Percentiles rank a stretch among this genome's conserved stretches.
Conservation (phyloP, 2,329 filamentous ascomycete species). For the Stemphylium vesicarium region DNA sequence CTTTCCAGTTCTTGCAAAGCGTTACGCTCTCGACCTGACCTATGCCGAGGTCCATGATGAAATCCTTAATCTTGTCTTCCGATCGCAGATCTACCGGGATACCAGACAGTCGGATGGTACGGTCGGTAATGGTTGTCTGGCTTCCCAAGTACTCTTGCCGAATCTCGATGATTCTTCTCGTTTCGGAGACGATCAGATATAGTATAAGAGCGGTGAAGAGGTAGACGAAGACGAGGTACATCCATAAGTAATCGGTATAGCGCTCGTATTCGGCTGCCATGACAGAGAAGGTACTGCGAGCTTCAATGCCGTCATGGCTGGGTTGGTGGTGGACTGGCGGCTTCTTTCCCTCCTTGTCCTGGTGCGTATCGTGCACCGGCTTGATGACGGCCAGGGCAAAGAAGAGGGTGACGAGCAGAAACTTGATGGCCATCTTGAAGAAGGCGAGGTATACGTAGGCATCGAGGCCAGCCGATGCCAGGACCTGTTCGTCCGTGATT, state of each 20-base stretch:
- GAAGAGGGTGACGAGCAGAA: slow-evolving; percentile 79
- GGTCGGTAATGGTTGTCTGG: slow-evolving; percentile 93
- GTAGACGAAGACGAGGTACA: slow-evolving; percentile 94
- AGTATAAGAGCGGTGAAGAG: slow-evolving; percentile 84
- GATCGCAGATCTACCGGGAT: slow-evolving; percentile 80
- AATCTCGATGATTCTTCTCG: slow-evolving; percentile 81
- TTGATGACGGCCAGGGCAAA: slow-evolving; percentile 81
- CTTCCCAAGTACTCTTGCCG: slow-evolving; percentile 91
- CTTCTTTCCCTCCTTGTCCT: slow-evolving; percentile 34
- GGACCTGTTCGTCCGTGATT: slow-evolving; percentile 86
- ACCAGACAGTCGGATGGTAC: slow-evolving; percentile 88
- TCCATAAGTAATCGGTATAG: slow-evolving; percentile 76
- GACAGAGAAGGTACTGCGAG: slow-evolving; percentile 28
- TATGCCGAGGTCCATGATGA: slow-evolving; percentile 86
- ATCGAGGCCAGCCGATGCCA: slow-evolving; percentile 89
- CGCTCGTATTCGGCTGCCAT: slow-evolving; percentile 46
- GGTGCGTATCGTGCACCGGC: slow-evolving; percentile 79
- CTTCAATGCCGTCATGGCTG: slow-evolving; percentile 23
- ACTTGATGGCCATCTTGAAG: slow-evolving; percentile 91
- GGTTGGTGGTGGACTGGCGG: slow-evolving; percentile 34
- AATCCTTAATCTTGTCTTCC: slow-evolving; percentile 81
- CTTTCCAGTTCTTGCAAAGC: slow-evolving; percentile 84
- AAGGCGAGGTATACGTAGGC: slow-evolving; percentile 96
- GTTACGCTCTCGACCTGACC: slow-evolving; percentile 89
- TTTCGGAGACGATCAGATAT: slow-evolving; percentile 83